These are phyloP conservation scores for Lactarius indigo DNA, from an alignment of 768 basidiomycete genomes.

Conservation along the genomic window DNA sequence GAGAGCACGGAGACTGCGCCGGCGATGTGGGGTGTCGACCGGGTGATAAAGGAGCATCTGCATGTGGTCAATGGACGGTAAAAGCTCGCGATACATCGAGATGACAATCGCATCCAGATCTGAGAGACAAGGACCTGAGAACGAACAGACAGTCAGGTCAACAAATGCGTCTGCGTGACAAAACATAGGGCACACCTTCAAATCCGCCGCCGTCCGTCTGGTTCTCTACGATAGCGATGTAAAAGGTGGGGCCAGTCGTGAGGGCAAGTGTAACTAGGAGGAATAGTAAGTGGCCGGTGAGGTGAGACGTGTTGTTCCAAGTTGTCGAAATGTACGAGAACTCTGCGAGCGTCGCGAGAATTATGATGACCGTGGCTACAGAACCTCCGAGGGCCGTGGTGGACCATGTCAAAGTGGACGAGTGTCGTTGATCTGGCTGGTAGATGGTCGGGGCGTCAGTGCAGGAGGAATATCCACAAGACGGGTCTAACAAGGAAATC, in stretches of 20 bases:
- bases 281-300: conserved; percentile 87
- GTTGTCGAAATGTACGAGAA: conserved; percentile 98
- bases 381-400: conserved; percentile 93
- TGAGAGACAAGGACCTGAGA: conserved; percentile 90
- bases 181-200: conserved; percentile 60
- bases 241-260: conserved; percentile 91
- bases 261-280: conserved; percentile 85
- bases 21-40: conserved; percentile 82
- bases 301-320: conserved; percentile 98
- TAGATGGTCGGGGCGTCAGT: conserved; percentile 89
- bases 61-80: conserved; percentile 98
- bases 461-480: conserved; percentile 88
- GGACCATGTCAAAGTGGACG: conserved; percentile 85
- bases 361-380: conserved; percentile 96
- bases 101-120: conserved; percentile 99
- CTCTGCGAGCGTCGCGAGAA: conserved; percentile 88
- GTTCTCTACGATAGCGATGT: conserved; percentile 82
- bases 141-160: neutral
- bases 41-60: conserved; percentile 98
- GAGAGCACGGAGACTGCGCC: conserved; percentile 89
- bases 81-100: conserved; percentile 98
- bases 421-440: conserved; percentile 44
- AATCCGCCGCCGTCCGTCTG: conserved; percentile 51
- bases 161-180: too few species aligned
- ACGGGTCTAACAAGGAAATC: conserved; percentile 54